A percentile compares a stretch with the other conserved stretches of the same genome.
These are phyloP conservation scores for Paraleonurus japonicus DNA, from an alignment of 257 asterid genomes.

Conservation along the genomic window DNA sequence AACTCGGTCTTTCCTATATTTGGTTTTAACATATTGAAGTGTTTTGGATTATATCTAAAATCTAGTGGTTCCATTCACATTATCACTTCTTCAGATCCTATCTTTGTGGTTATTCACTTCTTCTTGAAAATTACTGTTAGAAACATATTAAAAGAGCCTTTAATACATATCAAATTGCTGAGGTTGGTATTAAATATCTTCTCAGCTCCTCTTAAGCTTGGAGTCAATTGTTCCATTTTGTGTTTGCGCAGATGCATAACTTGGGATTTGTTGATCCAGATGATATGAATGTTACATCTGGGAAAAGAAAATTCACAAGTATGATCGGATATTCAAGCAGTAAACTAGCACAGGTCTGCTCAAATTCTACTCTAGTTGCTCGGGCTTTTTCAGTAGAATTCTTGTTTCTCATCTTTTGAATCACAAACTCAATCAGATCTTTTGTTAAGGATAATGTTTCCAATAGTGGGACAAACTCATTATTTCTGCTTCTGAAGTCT, in stretches of 20 bases:
- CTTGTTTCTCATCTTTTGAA: background rate
- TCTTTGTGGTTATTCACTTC: background rate
- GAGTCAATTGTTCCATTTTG: constrained; percentile 9
- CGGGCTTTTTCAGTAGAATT: background rate
- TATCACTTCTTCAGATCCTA: background rate
- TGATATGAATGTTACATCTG: constrained; percentile 89
- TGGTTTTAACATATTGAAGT: constrained; percentile 9
- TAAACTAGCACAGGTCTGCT: constrained; percentile 85
- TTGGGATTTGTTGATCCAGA: constrained; percentile 96
- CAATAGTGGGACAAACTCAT: constrained; percentile 10
- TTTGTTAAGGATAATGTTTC: constrained; percentile 9
- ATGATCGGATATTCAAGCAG: constrained; percentile 78
- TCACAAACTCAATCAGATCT: background rate
- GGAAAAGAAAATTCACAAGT: constrained; percentile 79
- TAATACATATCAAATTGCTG: background rate
- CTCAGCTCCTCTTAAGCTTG: constrained; percentile 24
- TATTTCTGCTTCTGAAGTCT: constrained; percentile 15
- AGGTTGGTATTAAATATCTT: background rate
- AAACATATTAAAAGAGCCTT: background rate
- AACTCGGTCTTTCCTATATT: background rate
- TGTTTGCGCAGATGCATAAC: constrained; percentile 70
- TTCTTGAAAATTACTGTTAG: background rate
- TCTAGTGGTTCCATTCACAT: constrained; percentile 7
- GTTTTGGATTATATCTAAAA: background rate
- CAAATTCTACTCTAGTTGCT: constrained; percentile 16